A percentile compares a stretch with the other conserved stretches of the same genome.
These are phyloP conservation scores for Agrostemma githago DNA, from an alignment of 148 eudicot genomes.

Conservation along the genomic window DNA sequence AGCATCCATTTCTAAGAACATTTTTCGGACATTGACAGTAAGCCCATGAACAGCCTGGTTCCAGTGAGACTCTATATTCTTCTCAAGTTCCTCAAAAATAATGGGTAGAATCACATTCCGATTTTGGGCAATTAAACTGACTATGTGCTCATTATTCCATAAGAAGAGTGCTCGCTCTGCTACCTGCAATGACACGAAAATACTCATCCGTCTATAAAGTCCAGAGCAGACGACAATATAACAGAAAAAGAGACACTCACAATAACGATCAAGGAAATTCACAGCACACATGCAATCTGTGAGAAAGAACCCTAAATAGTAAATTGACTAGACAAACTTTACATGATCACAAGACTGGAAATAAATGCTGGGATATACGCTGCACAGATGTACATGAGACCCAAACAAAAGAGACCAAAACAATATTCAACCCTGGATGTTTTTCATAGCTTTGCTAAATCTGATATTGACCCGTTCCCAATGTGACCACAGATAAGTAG, in stretches of 20 bases:
- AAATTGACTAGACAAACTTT: not conserved
- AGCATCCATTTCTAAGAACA: constrained; percentile 69
- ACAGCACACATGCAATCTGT: not conserved
- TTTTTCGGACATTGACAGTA: constrained; percentile 60
- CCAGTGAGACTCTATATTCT: constrained; percentile 67
- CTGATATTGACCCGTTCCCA: not conserved
- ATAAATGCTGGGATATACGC: not conserved
- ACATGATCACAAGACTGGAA: not conserved
- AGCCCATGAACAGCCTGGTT: constrained; percentile 69
- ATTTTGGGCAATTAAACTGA: constrained; percentile 62
- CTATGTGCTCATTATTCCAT: constrained; percentile 78
- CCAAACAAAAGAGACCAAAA: not conserved
- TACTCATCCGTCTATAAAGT: not conserved
- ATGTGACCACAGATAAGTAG: not conserved
- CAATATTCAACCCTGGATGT: not conserved
- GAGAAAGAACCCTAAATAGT: not conserved
- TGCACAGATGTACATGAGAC: not conserved
- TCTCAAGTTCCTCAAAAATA: constrained; percentile 69
- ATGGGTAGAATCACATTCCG: constrained; percentile 54
- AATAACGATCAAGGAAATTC: not conserved
- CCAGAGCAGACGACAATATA: not conserved
- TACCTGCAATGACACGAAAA: constrained; percentile 40
- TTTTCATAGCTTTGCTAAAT: not conserved
- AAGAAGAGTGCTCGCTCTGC: constrained; percentile 70
- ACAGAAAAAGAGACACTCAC: not conserved